Conservation (phyloP, 2,329 filamentous ascomycete genomes). For the Fusarium dlaminii region DNA sequence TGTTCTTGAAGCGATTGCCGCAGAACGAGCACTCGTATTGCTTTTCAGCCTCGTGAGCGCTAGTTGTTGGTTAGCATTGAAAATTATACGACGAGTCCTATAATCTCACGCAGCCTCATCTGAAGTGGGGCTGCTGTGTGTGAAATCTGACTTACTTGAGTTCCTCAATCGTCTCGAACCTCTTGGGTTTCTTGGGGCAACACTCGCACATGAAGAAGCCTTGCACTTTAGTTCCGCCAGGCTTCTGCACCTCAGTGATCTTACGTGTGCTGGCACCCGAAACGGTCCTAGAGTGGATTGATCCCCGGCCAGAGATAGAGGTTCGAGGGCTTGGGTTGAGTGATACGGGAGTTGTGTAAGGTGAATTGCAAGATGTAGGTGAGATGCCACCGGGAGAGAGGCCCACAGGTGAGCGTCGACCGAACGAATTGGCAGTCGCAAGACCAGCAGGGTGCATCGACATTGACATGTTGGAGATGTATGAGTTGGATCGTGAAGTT, state of each 20-base stretch:
- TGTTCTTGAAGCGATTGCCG: conserved; percentile 97
- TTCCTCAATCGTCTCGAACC: conserved; percentile 35
- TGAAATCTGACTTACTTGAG: conserved; percentile 71
- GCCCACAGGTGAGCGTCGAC: conserved; percentile 57
- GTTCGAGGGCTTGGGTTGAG: conserved; percentile 60
- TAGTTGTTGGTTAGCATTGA: conserved; percentile 53
- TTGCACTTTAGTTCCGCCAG: conserved; percentile 63
- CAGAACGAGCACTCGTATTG: conserved; percentile 95
- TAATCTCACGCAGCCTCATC: conserved; percentile 8
- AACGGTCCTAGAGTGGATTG: conserved; percentile 56
- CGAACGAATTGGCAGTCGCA: conserved; percentile 56
- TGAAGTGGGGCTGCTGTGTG: conserved; percentile 3
- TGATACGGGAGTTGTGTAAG: conserved; percentile 59
- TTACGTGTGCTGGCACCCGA: conserved; percentile 63
- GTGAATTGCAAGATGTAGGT: conserved; percentile 59
- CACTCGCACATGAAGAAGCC: conserved; percentile 39
- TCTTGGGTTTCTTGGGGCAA: conserved; percentile 36
- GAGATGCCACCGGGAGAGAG: conserved; percentile 61
- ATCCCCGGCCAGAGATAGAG: conserved; percentile 53
- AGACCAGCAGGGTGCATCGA: conserved; percentile 50
- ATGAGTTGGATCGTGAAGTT: conserved; percentile 57
- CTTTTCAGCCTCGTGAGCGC: conserved; percentile 91
- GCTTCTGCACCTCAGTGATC: conserved; percentile 60
- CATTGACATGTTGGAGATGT: conserved; percentile 57
- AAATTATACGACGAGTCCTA: not conserved